These are phyloP conservation scores for Melianthus villosus DNA, from an alignment of 441 rosid genomes.

Conservation along the genomic window DNA sequence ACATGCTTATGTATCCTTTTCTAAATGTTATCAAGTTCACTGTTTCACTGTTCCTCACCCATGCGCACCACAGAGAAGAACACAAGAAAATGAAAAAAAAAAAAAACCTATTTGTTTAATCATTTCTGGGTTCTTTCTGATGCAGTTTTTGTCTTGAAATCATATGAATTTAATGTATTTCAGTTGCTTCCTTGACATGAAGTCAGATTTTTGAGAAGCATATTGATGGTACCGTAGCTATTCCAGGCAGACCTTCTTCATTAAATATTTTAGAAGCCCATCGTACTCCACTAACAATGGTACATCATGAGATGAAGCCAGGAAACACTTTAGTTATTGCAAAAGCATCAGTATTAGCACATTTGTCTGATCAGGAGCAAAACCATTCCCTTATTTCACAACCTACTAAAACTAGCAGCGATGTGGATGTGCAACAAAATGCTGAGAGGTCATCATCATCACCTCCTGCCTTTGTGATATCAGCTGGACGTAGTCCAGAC, in stretches of 20 bases:
- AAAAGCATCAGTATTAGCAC: slow-evolving; percentile 84
- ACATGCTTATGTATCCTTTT: slow-evolving; percentile 98
- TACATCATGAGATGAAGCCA: slow-evolving; percentile 64
- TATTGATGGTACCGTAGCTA: slow-evolving; percentile 39
- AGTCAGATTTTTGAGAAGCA: slow-evolving; percentile 76
- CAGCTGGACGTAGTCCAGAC: slow-evolving; percentile 41
- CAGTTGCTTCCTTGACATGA: slow-evolving; percentile 28
- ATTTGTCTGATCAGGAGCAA: slow-evolving; percentile 47
- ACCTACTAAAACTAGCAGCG: slow-evolving; percentile 31
- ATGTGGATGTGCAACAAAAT: slow-evolving; percentile 30
- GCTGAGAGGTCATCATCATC: slow-evolving; percentile 38
- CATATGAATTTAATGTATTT: slow-evolving; percentile 5
- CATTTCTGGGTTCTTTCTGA: not conserved
- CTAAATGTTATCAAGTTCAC: not conserved
- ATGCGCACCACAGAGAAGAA: not conserved
- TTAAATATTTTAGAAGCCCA: slow-evolving; percentile 64
- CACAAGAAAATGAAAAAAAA: not conserved
- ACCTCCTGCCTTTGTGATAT: slow-evolving; percentile 35
- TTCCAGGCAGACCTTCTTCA: slow-evolving; percentile 43
- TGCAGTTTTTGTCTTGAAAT: slow-evolving; percentile 2
- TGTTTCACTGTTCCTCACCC: not conserved
- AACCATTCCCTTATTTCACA: slow-evolving; percentile 43
- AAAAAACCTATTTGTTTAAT: too few species aligned
- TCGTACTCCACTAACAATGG: slow-evolving; percentile 44
- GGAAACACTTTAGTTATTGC: slow-evolving; percentile 76